phyloP scores from a whole-genome alignment of 192 early-diverging fungal genomes.

The Fimicolochytrium jonesii region DNA sequence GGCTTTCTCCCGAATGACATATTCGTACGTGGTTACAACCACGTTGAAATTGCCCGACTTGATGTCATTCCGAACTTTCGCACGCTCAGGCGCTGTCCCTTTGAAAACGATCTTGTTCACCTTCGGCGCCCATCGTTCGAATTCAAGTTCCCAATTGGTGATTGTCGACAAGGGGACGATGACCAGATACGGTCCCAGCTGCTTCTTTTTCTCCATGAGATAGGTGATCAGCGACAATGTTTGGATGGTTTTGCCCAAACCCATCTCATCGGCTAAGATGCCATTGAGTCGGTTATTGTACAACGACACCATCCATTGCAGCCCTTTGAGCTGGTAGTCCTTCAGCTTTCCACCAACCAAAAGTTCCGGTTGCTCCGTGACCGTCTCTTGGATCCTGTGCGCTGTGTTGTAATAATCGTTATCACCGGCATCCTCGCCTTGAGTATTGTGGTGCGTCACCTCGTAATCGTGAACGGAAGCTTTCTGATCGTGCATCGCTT shows the following conservation, averaged over 20 bases:
- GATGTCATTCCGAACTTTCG: conserved; percentile 67
- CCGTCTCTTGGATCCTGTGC: conserved; percentile 79
- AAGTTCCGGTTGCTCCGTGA: conserved; percentile 75
- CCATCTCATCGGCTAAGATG: conserved; percentile 96
- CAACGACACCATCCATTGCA: conserved; percentile 99
- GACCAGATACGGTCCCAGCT: conserved; percentile 93
- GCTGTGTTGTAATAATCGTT: conserved; percentile 79
- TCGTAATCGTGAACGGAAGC: conserved; percentile 50
- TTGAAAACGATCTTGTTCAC: conserved; percentile 91
- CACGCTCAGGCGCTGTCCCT: conserved; percentile 73
- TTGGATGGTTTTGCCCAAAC: conserved; percentile 75
- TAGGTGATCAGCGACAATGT: conserved; percentile 95
- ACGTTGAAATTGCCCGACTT: conserved; percentile 84
- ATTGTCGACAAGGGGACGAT: conserved; percentile 95
- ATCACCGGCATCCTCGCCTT: conserved; percentile 37
- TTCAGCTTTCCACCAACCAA: conserved; percentile 89
- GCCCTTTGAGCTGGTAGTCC: conserved; percentile 94
- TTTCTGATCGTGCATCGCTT: conserved; percentile 80
- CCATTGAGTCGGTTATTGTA: conserved; percentile 99
- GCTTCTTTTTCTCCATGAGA: conserved; percentile 90
- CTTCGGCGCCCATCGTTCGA: conserved; percentile 95
- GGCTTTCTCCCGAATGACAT: conserved; percentile 88
- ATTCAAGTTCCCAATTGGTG: conserved; percentile 95
- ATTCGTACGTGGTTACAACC: conserved; percentile 95
- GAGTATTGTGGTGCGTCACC: conserved; percentile 28